Evolutionary conservation across 768 basidiomycete genomes (phyloP).

Genomic region (Leccinum variicolor): DNA sequence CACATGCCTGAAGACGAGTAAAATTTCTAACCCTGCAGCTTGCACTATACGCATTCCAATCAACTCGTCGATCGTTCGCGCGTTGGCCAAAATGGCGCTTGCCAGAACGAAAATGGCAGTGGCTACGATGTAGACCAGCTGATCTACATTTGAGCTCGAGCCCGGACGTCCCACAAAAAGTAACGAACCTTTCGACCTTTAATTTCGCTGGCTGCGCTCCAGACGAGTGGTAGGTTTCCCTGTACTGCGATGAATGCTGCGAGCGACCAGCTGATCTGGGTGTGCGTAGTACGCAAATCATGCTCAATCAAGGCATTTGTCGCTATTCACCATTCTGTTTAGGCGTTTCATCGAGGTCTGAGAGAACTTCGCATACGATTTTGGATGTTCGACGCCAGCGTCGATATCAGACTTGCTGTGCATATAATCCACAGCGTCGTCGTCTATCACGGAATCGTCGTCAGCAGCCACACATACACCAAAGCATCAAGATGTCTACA

Average conservation of each 20-base stretch:
- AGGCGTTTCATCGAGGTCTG: neutral
- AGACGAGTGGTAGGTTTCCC: slow-evolving; percentile 62
- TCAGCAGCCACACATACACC: neutral
- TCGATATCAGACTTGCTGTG: slow-evolving; percentile 20
- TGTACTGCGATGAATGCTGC: slow-evolving; percentile 74
- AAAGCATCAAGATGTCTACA: slow-evolving; percentile 5
- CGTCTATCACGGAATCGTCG: slow-evolving; percentile 12
- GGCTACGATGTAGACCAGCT: slow-evolving; percentile 56
- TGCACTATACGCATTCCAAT: slow-evolving; percentile 71
- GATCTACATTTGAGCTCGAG: slow-evolving; percentile 1
- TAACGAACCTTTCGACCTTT: slow-evolving; percentile 63
- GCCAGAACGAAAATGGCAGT: slow-evolving; percentile 52
- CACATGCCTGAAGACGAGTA: neutral
- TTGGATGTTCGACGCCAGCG: slow-evolving; percentile 29
- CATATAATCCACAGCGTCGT: slow-evolving; percentile 28
- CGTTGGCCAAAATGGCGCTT: slow-evolving; percentile 53
- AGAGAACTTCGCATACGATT: slow-evolving; percentile 20
- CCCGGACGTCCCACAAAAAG: neutral
- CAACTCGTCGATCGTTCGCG: slow-evolving; percentile 49
- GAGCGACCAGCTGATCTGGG: slow-evolving; percentile 64
- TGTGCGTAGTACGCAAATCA: slow-evolving; percentile 55
- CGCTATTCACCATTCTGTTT: slow-evolving; percentile 37
- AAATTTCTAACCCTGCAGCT: slow-evolving; percentile 51
- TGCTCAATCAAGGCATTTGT: slow-evolving; percentile 57
- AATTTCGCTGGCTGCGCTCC: slow-evolving; percentile 71